Evolutionary conservation across 208 protist genomes (phyloP), one percentile per base, ranked within the genome.

Genomic region (Leishmania braziliensis): DNA sequence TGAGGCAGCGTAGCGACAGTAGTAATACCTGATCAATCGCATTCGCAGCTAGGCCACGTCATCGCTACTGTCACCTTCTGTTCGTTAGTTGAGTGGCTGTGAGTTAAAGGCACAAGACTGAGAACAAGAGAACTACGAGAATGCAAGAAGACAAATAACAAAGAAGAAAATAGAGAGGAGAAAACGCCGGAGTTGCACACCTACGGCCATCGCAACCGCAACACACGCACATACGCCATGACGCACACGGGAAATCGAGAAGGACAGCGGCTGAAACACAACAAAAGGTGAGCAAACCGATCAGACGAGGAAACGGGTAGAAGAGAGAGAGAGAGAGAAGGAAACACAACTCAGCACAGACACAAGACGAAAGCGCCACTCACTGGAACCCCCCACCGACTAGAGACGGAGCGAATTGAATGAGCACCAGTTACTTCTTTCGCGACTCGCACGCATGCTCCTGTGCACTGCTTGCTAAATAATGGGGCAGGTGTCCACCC

Each of bases 61-160:
- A 29, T n/a, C 10, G 58, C 26, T 33, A 9, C 23, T 63, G 12
- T 29, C 58, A 63, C 58, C 58, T 10, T 14, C 26, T 10, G 26
- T 63, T 23, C 58, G 26, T 23, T 6, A 14, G 26, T 33, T 63
- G 26, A 29, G 58, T 5, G 26, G 58, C 9, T 5, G 26, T 63
- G 26, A 29, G 8, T 63, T 46, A 46, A 46, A 46, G 43, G 43
- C 3, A 46, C 69, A 60, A 71, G 33, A 26, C 50, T 48, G 39
- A 20, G 54, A 73, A 79, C 43, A 29, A 77, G 72, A 54, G 43
- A n/a, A 58, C 43, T 51, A 74, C 71, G 46, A 71, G 68, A 20
- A n/a, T 3, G 36, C 18, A 33, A 43, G 26, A 23, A 70, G 1
- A 70, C 33, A 26, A 16, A 70, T 8, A 75, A 56, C 8, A 33